Conservation (phyloP, 805 yeast genomes). For the Candida coquimbonensis region DNA sequence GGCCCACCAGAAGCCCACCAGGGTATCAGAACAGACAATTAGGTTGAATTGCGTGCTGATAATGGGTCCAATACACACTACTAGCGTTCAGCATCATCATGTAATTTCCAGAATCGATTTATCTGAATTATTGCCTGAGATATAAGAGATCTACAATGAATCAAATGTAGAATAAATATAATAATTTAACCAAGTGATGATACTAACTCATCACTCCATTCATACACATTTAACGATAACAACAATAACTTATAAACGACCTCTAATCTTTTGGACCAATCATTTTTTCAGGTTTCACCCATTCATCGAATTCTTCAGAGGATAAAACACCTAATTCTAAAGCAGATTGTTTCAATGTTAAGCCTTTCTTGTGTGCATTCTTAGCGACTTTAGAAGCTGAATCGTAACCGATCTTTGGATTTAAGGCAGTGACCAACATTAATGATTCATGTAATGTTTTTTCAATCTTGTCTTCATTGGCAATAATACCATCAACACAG, state of each 20-base stretch:
- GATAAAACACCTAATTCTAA: conserved; percentile 81
- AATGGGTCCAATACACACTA: too few relatives aligned
- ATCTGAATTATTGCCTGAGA: too few relatives aligned
- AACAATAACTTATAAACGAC: not conserved
- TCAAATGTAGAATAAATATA: too few relatives aligned
- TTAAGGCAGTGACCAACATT: conserved; percentile 97
- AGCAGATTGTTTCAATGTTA: conserved; percentile 92
- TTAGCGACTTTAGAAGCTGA: conserved; percentile 96
- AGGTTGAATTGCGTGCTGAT: too few relatives aligned
- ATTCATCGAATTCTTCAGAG: conserved; percentile 84
- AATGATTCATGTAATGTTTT: conserved; percentile 89
- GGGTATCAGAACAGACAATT: too few relatives aligned
- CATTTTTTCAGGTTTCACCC: conserved; percentile 98
- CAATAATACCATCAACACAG: conserved; percentile 92
- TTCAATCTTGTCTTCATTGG: conserved; percentile 81
- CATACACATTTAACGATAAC: not conserved
- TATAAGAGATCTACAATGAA: too few relatives aligned
- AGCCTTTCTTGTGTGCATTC: conserved; percentile 96
- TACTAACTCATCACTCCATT: not conserved
- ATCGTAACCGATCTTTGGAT: conserved; percentile 98
- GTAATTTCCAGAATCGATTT: too few relatives aligned
- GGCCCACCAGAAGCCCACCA: too few relatives aligned
- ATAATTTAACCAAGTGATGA: too few relatives aligned
- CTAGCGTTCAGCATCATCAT: too few relatives aligned
- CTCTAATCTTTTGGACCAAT: conserved; percentile 68